Evolutionary conservation across 139 green algal genomes (phyloP), one percentile per base, ranked within the genome.

Genomic region (Auxenochlorella protothecoides): DNA sequence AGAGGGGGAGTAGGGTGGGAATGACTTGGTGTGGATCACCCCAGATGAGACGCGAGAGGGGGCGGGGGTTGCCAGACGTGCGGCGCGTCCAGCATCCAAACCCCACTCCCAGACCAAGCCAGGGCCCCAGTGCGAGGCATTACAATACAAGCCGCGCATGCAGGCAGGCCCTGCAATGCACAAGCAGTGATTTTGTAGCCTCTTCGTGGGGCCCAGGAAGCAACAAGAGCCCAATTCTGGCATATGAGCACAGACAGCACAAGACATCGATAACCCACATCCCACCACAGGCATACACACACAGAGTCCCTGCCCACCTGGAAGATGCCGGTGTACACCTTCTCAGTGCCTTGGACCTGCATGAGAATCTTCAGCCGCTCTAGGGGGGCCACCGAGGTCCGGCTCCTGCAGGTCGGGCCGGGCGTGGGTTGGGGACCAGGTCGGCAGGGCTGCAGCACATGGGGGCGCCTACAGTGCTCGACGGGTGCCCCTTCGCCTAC

Each of bases 341-440:
- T 90, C n/a, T 91, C 78, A 59, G 93, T 95, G 56, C 92, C 93
- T 72, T 98, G 93, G 4, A 98, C 88, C 75, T 98, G 91, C 89
- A 97, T 96, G n/a, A 97, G 77, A 66, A 99, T 98, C 75, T 99
- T 99, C 5, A 99, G 76, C 9, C 94, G 84, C 78, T 99, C 94
- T 57, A 99, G 75, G 0, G 94, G 94, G 3, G 94, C 94, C 10
- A 99, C 94, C n/a, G 94, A 92, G 9, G 93, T 98, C 2, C 94
- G 85, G n/a, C 94, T 98, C 75, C 90, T 96, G 84, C 72, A 74
- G 9, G 54, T 11, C 54, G 11, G n/a, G 5, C 16, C 65, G 27
- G 27, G 27, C 27, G 27, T 44, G 27, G 27, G 27, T 44, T 0
- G 27, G 27, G 27, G 27, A 44, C 27, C 27, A 44, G 27, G 27